phyloP scores from a whole-genome alignment of 768 basidiomycete genomes.

The Trametes coccinea region DNA sequence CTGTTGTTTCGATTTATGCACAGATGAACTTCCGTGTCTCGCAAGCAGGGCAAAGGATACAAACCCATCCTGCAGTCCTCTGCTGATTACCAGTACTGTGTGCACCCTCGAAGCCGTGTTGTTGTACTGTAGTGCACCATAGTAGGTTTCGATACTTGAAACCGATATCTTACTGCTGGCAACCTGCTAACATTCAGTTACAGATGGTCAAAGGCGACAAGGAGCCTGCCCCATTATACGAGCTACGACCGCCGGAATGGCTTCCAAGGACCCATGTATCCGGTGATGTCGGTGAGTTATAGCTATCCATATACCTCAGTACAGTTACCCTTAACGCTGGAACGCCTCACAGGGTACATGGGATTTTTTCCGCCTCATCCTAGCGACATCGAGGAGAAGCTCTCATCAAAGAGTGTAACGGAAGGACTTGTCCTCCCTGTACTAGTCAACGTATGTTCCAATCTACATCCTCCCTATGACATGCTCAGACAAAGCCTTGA shows the following conservation, averaged over 20 bases:
- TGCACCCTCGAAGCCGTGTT: no score
- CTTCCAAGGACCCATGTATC: slow-evolving; percentile 63
- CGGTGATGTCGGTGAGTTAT: slow-evolving; percentile 65
- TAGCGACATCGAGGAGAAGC: slow-evolving; percentile 71
- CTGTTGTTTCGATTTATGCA: no score
- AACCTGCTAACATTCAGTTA: background rate
- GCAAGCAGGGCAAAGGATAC: no score
- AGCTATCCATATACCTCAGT: no score
- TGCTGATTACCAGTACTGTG: no score
- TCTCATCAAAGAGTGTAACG: slow-evolving; percentile 65
- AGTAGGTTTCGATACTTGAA: no score
- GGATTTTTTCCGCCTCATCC: slow-evolving; percentile 77
- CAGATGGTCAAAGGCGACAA: slow-evolving; percentile 29
- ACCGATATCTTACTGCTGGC: no score
- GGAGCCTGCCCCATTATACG: slow-evolving; percentile 52
- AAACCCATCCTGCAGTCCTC: no score
- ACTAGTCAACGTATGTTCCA: slow-evolving; percentile 56
- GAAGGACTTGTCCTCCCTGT: slow-evolving; percentile 57
- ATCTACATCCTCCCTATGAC: background rate
- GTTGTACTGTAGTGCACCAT: no score
- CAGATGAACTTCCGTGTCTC: no score
- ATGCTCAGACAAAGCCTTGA: background rate
- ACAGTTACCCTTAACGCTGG: background rate
- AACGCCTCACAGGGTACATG: slow-evolving; percentile 57
- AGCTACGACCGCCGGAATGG: slow-evolving; percentile 72